Evolutionary conservation across 2,329 filamentous ascomycete genomes (phyloP).

Genomic region (Xylaria sp.): DNA sequence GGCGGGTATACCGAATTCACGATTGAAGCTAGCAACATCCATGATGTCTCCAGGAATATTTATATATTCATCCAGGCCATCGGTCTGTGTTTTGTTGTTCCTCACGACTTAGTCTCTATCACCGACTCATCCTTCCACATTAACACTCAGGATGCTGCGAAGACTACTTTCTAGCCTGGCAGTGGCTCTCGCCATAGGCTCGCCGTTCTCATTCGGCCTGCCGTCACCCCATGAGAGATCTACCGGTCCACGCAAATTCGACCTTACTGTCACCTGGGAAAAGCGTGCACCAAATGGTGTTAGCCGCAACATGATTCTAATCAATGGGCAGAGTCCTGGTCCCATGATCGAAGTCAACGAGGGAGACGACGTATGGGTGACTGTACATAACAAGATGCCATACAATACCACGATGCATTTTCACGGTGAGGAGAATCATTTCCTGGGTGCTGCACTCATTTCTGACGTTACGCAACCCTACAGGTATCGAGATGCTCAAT

Average conservation of each 20-base stretch:
- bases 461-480: not conserved
- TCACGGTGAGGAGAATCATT: slow-evolving; percentile 53
- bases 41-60: not conserved
- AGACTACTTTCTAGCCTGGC: not conserved
- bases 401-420: slow-evolving; percentile 62
- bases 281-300: slow-evolving; percentile 21
- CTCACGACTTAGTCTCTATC: not conserved
- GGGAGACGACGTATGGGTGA: slow-evolving; percentile 60
- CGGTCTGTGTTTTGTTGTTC: not conserved
- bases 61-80: not conserved
- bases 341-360: slow-evolving; percentile 66
- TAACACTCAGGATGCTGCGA: not conserved
- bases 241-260: not conserved
- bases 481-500: not conserved
- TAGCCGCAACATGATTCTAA: slow-evolving; percentile 25
- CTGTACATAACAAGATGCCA: slow-evolving; percentile 60
- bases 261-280: slow-evolving; percentile 18
- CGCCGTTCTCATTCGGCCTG: not conserved
- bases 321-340: slow-evolving; percentile 70
- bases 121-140: not conserved
- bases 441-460: not conserved
- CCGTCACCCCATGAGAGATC: not conserved
- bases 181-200: not conserved
- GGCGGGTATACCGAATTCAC: not conserved
- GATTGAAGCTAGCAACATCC: not conserved